These are phyloP conservation scores for Apiotrichum laibachii DNA, from an alignment of 1,284 basidiomycete species.

Conservation along the genomic window DNA sequence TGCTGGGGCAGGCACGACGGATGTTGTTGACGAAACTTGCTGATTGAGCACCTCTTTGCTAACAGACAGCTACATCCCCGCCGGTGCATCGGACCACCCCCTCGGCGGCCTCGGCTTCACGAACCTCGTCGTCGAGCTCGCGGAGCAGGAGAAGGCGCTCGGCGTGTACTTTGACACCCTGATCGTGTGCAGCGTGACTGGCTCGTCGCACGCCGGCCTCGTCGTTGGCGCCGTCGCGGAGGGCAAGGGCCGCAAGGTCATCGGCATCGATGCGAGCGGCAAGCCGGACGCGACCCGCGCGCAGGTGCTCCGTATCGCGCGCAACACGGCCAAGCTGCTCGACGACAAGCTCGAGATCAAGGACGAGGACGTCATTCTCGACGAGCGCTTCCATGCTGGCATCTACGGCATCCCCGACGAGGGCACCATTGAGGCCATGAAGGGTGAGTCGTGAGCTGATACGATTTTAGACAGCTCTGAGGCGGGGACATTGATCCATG, in stretches of 20 bases:
- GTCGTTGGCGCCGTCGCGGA: slow-evolving; percentile 36
- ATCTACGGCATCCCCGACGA: slow-evolving; percentile 39
- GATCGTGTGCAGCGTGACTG: slow-evolving; percentile 39
- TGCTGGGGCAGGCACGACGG: too few relatives aligned
- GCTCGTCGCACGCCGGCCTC: slow-evolving; percentile 36
- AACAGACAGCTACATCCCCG: slow-evolving; percentile 30
- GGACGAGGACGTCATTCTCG: slow-evolving; percentile 32
- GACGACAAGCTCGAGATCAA: slow-evolving; percentile 26
- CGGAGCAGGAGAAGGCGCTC: slow-evolving; percentile 31
- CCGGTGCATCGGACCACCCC: slow-evolving; percentile 38
- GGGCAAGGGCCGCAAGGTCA: slow-evolving; percentile 33
- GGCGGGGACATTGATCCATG: background rate
- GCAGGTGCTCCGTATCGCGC: slow-evolving; percentile 32
- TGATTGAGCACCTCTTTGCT: too few relatives aligned
- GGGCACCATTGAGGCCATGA: slow-evolving; percentile 34
- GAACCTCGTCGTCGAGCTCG: slow-evolving; percentile 35
- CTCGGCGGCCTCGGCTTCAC: slow-evolving; percentile 37
- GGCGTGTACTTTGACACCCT: slow-evolving; percentile 41
- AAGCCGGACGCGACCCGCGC: slow-evolving; percentile 34
- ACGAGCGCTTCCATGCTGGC: slow-evolving; percentile 37
- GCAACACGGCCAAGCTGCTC: slow-evolving; percentile 28
- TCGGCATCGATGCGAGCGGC: slow-evolving; percentile 39
- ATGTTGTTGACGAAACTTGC: too few relatives aligned
- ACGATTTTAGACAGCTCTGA: background rate
- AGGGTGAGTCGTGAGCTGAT: slow-evolving; percentile 20